Conservation (phyloP, 2,329 filamentous ascomycete genomes). For the Fusarium globosum region DNA sequence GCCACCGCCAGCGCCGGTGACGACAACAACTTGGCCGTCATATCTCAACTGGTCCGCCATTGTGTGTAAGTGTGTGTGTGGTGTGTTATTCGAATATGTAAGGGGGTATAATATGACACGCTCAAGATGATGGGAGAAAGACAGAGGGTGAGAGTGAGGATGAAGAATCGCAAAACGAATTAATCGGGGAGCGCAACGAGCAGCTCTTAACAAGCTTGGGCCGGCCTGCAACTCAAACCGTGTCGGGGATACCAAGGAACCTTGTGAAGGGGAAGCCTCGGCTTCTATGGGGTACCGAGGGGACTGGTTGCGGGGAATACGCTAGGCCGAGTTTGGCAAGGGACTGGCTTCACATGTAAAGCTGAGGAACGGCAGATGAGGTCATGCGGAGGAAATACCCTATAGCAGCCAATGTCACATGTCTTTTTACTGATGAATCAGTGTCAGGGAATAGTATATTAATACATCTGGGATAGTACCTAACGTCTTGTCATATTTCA, state of each 20-base stretch:
- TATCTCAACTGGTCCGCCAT: conserved; percentile 79
- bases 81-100: conserved; percentile 13
- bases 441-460: neutral
- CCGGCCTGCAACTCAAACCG: conserved; percentile 34
- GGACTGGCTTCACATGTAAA: conserved; percentile 47
- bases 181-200: conserved; percentile 26
- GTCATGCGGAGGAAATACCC: conserved; percentile 41
- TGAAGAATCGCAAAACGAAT: conserved; percentile 7
- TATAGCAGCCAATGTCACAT: conserved; percentile 32
- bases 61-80: conserved; percentile 45
- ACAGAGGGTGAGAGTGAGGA: neutral
- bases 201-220: conserved; percentile 45
- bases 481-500: neutral
- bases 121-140: conserved; percentile 26
- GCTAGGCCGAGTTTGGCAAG: conserved; percentile 41
- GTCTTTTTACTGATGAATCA: neutral
- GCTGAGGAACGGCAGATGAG: conserved; percentile 34
- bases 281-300: conserved; percentile 48
- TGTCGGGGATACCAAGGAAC: conserved; percentile 21
- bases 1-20: conserved; percentile 84
- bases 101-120: conserved; percentile 31
- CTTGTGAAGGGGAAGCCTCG: conserved; percentile 46
- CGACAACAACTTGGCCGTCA: conserved; percentile 85
- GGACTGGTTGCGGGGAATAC: conserved; percentile 40
- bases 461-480: conserved; percentile 13